These are phyloP conservation scores for Datisca glomerata DNA, from an alignment of 306 rosid genomes.

Conservation along the genomic window DNA sequence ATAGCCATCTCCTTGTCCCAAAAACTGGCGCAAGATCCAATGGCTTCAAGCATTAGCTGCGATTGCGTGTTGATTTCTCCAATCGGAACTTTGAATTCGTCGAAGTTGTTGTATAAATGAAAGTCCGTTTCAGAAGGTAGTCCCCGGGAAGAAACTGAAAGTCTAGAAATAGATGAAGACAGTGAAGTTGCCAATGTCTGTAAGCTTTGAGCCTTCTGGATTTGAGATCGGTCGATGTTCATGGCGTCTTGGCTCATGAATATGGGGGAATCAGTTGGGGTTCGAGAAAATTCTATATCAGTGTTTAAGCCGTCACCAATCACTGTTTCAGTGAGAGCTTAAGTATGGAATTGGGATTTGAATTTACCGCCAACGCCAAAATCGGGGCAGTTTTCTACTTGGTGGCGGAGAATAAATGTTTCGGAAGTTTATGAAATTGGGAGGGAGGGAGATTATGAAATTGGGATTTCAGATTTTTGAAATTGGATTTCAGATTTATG, in stretches of 20 bases:
- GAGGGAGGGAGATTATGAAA: too few relatives aligned
- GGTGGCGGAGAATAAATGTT: too few relatives aligned
- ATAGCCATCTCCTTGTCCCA: slow-evolving; percentile 41
- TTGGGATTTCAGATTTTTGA: too few relatives aligned
- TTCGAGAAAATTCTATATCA: slow-evolving; percentile 1
- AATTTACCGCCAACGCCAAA: too few relatives aligned
- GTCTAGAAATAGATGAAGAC: slow-evolving; percentile 40
- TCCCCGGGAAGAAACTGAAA: slow-evolving; percentile 47
- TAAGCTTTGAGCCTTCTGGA: slow-evolving; percentile 21
- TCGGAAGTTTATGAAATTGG: too few relatives aligned
- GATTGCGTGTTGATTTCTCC: slow-evolving; percentile 35
- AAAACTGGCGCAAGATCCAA: slow-evolving; percentile 28
- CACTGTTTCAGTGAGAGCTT: too few relatives aligned
- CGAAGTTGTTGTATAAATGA: slow-evolving; percentile 53
- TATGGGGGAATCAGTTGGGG: slow-evolving; percentile 4
- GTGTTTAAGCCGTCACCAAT: background rate
- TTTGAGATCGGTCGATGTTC: slow-evolving; percentile 34
- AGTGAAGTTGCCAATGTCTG: slow-evolving; percentile 32
- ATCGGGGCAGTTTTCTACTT: too few relatives aligned
- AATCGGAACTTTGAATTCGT: slow-evolving; percentile 46
- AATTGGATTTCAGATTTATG: too few relatives aligned
- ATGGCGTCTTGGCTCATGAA: slow-evolving; percentile 23
- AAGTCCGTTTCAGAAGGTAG: slow-evolving; percentile 57
- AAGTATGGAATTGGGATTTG: too few relatives aligned
- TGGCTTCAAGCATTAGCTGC: slow-evolving; percentile 44